Conservation (phyloP, 768 basidiomycete species). For the Rhizopogon sp. region DNA sequence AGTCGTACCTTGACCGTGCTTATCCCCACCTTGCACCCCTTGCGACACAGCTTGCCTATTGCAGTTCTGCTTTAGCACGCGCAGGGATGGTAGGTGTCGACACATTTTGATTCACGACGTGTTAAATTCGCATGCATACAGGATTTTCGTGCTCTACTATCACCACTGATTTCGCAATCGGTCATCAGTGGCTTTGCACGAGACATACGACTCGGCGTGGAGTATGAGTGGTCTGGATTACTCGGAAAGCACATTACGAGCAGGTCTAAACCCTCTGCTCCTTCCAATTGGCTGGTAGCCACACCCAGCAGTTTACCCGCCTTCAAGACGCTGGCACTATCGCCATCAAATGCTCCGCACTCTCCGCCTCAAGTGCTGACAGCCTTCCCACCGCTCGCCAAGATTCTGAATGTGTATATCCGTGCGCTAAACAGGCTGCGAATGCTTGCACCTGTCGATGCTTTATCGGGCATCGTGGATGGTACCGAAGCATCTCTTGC, state of each 20-base stretch:
- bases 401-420: conserved; percentile 67
- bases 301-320: conserved; percentile 27
- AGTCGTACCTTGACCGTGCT: conserved; percentile 53
- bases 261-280: conserved; percentile 21
- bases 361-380: conserved; percentile 68
- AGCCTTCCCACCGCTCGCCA: conserved; percentile 72
- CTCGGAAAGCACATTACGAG: conserved; percentile 17
- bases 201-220: conserved; percentile 30
- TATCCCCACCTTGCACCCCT: conserved; percentile 66
- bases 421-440: conserved; percentile 76
- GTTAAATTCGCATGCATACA: conserved; percentile 5
- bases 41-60: conserved; percentile 94
- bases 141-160: conserved; percentile 70
- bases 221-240: conserved; percentile 30
- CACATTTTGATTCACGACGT: background rate
- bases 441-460: conserved; percentile 65
- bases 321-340: conserved; percentile 14
- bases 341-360: conserved; percentile 38
- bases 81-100: conserved; percentile 60
- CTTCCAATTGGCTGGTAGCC: conserved; percentile 51
- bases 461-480: conserved; percentile 43
- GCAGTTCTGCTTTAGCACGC: conserved; percentile 86
- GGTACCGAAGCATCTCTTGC: conserved; percentile 51
- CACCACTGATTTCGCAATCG: conserved; percentile 60
- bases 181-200: conserved; percentile 51